Percentiles rank a stretch among this genome's conserved stretches.
Evolutionary conservation across 2,329 filamentous ascomycete genomes (phyloP).

Genomic region (Cytospora piceicola): DNA sequence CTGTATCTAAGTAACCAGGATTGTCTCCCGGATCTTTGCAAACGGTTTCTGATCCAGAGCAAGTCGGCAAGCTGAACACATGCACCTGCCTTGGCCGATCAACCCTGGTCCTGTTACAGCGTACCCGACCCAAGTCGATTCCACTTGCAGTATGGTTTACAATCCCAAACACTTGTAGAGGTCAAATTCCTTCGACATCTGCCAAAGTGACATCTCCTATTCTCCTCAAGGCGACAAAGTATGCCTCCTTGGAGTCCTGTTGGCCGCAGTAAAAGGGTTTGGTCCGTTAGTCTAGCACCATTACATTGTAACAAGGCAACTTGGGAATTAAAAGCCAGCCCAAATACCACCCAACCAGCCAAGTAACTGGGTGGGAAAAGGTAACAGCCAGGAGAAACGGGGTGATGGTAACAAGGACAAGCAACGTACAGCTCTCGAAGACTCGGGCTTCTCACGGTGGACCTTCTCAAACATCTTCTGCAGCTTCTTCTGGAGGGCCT

Average conservation of each 20-base stretch:
- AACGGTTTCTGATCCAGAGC: no score
- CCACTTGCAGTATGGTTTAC: neutral
- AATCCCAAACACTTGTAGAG: neutral
- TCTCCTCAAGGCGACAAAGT: constrained; percentile 78
- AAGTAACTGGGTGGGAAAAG: neutral
- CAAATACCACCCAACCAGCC: neutral
- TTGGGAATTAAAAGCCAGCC: neutral
- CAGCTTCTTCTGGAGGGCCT: constrained; percentile 73
- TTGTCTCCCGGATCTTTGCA: no score
- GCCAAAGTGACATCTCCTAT: constrained; percentile 50
- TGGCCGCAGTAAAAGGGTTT: constrained; percentile 22
- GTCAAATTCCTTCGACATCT: constrained; percentile 29
- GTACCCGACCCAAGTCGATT: no score
- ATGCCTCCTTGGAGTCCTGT: constrained; percentile 83
- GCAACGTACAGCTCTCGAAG: constrained; percentile 76
- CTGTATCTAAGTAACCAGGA: no score
- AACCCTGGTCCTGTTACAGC: no score
- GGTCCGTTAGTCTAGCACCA: neutral
- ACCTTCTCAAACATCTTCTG: constrained; percentile 80
- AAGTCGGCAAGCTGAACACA: no score
- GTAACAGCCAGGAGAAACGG: neutral
- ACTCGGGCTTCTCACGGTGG: constrained; percentile 85
- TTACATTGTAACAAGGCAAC: neutral
- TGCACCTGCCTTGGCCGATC: no score
- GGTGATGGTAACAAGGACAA: neutral